These are phyloP conservation scores for Naganishia cerealis DNA, from an alignment of 1,284 basidiomycete species.

Conservation along the genomic window DNA sequence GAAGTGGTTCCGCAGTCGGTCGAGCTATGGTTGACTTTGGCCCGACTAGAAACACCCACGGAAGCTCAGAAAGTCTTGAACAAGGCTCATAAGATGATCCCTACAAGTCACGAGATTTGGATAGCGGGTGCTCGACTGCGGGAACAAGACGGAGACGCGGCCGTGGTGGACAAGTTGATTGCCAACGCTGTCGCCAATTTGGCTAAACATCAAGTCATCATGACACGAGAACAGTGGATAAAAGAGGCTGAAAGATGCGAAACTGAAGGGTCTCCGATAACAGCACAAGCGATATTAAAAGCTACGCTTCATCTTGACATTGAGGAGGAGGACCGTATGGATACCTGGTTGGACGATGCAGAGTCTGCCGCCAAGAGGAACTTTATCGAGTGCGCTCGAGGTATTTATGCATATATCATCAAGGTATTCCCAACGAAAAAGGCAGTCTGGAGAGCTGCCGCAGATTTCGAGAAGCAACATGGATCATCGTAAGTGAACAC, in stretches of 20 bases:
- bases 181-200: constrained; percentile 76
- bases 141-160: constrained; percentile 67
- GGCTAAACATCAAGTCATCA: constrained; percentile 77
- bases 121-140: constrained; percentile 89
- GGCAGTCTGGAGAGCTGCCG: constrained; percentile 82
- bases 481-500: constrained; percentile 65
- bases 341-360: constrained; percentile 90
- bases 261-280: constrained; percentile 75
- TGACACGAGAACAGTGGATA: constrained; percentile 93
- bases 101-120: constrained; percentile 97
- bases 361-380: constrained; percentile 74
- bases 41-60: constrained; percentile 84
- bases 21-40: constrained; percentile 95
- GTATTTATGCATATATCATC: constrained; percentile 84
- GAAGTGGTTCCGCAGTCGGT: constrained; percentile 93
- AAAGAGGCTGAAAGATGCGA: constrained; percentile 93
- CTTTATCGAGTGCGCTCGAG: constrained; percentile 77
- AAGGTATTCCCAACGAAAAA: constrained; percentile 84
- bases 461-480: constrained; percentile 85
- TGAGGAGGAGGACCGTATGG: constrained; percentile 86
- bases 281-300: constrained; percentile 91
- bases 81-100: constrained; percentile 88
- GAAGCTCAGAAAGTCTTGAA: constrained; percentile 91
- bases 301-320: constrained; percentile 91
- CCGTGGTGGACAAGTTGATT: constrained; percentile 80